phyloP scores from a whole-genome alignment of 495 filamentous ascomycete genomes.

The Ramalina peruviana region DNA sequence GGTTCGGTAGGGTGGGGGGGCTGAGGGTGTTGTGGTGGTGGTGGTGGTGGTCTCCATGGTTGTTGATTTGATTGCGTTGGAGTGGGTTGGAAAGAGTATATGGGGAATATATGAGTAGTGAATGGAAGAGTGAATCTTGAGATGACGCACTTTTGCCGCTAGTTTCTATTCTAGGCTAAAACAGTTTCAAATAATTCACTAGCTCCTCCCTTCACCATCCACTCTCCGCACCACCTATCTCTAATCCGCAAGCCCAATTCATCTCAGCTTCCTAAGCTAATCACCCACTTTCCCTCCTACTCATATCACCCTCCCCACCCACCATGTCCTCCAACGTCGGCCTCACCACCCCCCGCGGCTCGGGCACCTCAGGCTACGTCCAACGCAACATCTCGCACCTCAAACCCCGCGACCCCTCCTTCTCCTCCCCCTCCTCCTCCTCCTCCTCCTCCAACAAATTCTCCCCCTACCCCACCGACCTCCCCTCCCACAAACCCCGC shows the following conservation, averaged over 20 bases:
- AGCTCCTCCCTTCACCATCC: neutral
- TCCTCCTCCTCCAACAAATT: conserved; percentile 32
- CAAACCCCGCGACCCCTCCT: conserved; percentile 47
- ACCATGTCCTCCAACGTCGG: conserved; percentile 96
- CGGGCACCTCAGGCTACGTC: conserved; percentile 92
- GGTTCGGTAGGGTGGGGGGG: no score
- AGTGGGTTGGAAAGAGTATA: neutral
- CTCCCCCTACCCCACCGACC: conserved; percentile 47
- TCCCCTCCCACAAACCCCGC: conserved; percentile 54
- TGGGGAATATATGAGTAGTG: neutral
- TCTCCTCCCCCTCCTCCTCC: conserved; percentile 15
- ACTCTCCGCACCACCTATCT: neutral
- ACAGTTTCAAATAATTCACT: no score
- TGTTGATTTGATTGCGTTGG: conserved; percentile 1
- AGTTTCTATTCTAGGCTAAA: no score
- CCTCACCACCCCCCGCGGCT: conserved; percentile 85
- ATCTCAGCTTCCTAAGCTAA: no score
- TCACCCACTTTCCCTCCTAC: no score
- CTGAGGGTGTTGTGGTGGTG: no score
- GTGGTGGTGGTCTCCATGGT: no score
- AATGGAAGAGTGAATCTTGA: neutral
- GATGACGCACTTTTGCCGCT: neutral
- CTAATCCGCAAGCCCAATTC: no score
- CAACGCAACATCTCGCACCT: conserved; percentile 87
- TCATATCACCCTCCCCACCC: conserved; percentile 3